Percentiles rank a stretch among this genome's conserved stretches.
Conservation (phyloP, 2,329 filamentous ascomycete genomes). For the Talaromyces sp. region DNA sequence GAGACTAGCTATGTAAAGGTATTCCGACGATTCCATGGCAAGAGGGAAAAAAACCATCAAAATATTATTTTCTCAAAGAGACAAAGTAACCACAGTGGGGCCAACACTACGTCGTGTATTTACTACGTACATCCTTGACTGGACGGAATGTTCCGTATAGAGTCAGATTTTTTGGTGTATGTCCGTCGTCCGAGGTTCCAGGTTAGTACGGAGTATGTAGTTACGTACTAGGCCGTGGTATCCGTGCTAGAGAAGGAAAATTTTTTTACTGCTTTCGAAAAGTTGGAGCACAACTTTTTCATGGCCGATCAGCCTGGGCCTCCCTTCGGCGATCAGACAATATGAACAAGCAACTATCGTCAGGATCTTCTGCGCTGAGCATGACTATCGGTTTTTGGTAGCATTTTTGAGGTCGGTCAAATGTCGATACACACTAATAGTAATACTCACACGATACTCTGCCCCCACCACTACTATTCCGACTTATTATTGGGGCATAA, state of each 20-base stretch:
- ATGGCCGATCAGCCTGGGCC: background rate
- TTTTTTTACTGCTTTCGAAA: background rate
- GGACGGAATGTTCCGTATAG: background rate
- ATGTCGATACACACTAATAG: no score
- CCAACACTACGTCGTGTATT: background rate
- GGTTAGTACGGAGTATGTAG: background rate
- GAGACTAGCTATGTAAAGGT: no score
- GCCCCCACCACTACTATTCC: background rate
- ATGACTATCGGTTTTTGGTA: constrained; percentile 1
- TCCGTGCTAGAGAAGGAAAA: background rate
- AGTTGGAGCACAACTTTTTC: background rate
- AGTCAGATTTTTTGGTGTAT: background rate
- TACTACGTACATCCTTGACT: no score
- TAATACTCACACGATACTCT: no score
- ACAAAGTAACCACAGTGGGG: background rate
- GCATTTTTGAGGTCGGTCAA: no score
- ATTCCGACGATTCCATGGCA: no score
- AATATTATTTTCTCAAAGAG: background rate
- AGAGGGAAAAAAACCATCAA: background rate
- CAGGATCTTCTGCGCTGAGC: background rate
- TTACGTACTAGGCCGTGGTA: background rate
- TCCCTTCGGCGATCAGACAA: background rate
- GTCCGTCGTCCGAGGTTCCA: background rate
- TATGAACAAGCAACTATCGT: background rate
- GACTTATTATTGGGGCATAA: no score